Conservation (phyloP, 306 rosid genomes). For the Lathyrus tuberosus region DNA sequence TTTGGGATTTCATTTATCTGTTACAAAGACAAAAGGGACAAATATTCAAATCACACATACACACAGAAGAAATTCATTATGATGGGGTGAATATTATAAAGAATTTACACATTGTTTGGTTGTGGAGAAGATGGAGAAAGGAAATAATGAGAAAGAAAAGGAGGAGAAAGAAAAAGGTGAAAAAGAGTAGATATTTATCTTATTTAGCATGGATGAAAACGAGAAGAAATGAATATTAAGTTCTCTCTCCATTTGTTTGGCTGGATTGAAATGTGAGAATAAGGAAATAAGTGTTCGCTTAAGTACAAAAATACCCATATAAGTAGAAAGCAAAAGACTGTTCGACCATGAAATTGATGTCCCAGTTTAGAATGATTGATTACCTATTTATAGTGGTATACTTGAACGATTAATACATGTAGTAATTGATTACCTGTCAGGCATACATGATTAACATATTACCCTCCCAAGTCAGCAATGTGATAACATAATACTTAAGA, state of each 20-base stretch:
- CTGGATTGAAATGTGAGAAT: neutral
- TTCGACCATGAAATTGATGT: neutral
- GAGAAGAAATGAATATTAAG: neutral
- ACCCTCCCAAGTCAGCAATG: neutral
- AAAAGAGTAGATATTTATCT: neutral
- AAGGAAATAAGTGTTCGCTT: neutral
- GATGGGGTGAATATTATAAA: conserved; percentile 4
- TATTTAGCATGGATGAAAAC: conserved; percentile 2
- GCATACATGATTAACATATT: conserved; percentile 1
- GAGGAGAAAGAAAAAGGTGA: conserved; percentile 1
- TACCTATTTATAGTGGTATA: neutral
- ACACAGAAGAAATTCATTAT: neutral
- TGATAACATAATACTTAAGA: neutral
- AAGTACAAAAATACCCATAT: neutral
- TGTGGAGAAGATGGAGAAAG: conserved; percentile 20
- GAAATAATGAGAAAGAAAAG: neutral
- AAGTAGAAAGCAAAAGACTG: neutral
- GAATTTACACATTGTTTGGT: neutral
- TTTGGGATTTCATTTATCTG: conserved; percentile 87
- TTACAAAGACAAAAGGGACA: conserved; percentile 37
- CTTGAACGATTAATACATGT: neutral
- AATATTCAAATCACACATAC: conserved; percentile 30
- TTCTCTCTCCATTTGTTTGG: conserved; percentile 3
- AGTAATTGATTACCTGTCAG: neutral
- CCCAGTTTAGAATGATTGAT: neutral